Base-by-base conservation (phyloP, 2,329 filamentous ascomycete species). In the Sporothrix pallida region DNA sequence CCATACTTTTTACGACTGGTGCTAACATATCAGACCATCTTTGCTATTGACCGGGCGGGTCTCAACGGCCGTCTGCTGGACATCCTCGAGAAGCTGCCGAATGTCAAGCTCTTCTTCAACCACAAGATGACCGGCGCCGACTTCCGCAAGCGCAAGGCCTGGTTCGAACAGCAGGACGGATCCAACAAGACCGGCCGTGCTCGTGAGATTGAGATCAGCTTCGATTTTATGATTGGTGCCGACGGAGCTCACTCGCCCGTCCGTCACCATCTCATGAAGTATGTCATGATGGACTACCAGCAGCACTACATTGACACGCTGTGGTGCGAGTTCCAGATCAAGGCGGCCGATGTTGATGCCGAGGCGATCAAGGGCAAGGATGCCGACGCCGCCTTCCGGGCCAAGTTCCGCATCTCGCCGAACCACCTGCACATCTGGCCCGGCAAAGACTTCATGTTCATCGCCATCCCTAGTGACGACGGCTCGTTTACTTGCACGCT, bases 351-450 rank as follows among this genome's bases (percentile, higher is more conserved):
- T 3, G 62, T 48, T 3, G 42, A 46, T 23, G 42, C 42, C 17
- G 37, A 5, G 1, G 8, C 37, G 1, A 2, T 12, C 10, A 65
- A 26, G 2, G 62, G 44, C 1, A 17, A 82, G 1, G 78, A 78
- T 0, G 71, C 76, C 4, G 76, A 79, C 42, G 80, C 82, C 50
- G 76, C 81, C 17, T 67, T 67, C 42, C 77, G 81, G 63, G 81
- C 83, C 42, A 85, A 81, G 77, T 98, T 97, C 80, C 86, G 87
- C 67, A 96, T 98, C 77, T 96, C 94, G 0, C 94, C 94, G 1
- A 93, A 98, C 78, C 95, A 98, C 80, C 86, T 99, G 1, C 96
- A 99, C 82, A 99, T 99, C 80, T 99, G 96, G 96, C 96, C 96
- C 0, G 94, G 93, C 46, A 91, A 91, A 78, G 90, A 95, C 58